A percentile compares a stretch with the other conserved stretches of the same genome.
These are phyloP conservation scores for Spirogloea muscicola DNA, from an alignment of 139 green algal species.

Conservation along the genomic window DNA sequence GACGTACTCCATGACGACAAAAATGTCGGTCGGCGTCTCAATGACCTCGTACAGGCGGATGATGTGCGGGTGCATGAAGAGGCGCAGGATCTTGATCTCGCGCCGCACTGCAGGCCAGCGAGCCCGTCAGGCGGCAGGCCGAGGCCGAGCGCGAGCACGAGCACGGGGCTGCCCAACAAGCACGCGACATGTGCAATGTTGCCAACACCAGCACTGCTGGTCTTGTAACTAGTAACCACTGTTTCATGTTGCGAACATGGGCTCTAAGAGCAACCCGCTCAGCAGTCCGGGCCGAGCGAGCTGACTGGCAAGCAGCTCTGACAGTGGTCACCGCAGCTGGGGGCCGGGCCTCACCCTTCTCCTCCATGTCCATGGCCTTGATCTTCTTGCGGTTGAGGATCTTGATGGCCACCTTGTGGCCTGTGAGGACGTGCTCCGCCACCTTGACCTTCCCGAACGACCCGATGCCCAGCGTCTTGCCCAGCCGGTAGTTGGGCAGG, in stretches of 20 bases:
- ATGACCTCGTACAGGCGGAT: constrained; percentile 99
- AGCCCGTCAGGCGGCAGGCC: no score
- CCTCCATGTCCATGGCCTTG: constrained; percentile 99
- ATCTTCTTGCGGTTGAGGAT: constrained; percentile 99
- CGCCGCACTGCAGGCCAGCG: constrained; percentile 51
- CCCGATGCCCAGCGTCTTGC: constrained; percentile 96
- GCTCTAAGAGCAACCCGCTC: no score
- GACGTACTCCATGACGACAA: constrained; percentile 99
- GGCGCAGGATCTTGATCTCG: constrained; percentile 88
- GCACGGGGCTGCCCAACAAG: no score
- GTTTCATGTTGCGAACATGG: no score
- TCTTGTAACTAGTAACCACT: no score
- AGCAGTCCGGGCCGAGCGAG: no score
- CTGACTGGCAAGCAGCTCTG: no score
- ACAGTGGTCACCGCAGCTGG: no score
- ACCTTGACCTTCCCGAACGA: constrained; percentile 94
- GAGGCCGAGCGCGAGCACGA: no score
- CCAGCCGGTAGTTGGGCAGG: constrained; percentile 91
- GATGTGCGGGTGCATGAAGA: constrained; percentile 99
- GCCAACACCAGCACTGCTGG: no score
- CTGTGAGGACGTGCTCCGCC: constrained; percentile 94
- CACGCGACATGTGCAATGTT: no score
- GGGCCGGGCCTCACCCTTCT: constrained; percentile 74
- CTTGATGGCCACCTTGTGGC: constrained; percentile 98
- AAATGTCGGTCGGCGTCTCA: constrained; percentile 94